These are phyloP conservation scores for Coemansia sp. DNA, from an alignment of 192 early-diverging fungal species.

Conservation along the genomic window DNA sequence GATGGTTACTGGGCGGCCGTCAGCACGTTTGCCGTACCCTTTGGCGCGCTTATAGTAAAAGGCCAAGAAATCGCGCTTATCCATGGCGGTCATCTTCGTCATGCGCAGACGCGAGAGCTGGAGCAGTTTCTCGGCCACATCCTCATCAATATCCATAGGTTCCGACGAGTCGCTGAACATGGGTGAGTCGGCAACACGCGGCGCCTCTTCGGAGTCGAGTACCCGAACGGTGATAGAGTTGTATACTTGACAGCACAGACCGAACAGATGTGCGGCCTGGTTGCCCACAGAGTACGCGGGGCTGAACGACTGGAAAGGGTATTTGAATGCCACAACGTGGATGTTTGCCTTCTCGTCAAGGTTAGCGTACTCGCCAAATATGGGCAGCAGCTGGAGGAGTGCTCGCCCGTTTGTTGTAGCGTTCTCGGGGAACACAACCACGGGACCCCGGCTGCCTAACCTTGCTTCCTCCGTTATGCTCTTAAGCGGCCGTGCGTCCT, in stretches of 20 bases:
- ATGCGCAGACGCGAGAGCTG: constrained; percentile 69
- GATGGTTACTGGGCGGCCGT: neutral
- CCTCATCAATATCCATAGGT: constrained; percentile 57
- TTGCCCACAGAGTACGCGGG: constrained; percentile 57
- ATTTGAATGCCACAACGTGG: constrained; percentile 57
- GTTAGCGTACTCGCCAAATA: constrained; percentile 66
- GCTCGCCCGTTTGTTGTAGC: constrained; percentile 89
- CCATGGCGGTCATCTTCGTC: constrained; percentile 63
- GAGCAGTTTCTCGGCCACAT: constrained; percentile 60
- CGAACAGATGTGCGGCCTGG: constrained; percentile 61
- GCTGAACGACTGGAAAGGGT: constrained; percentile 37
- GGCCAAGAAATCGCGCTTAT: constrained; percentile 77
- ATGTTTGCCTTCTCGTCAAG: constrained; percentile 62
- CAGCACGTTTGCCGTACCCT: constrained; percentile 8
- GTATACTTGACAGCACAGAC: constrained; percentile 64
- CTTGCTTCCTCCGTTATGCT: constrained; percentile 41
- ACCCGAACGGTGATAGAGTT: constrained; percentile 54
- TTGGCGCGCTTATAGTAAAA: constrained; percentile 59
- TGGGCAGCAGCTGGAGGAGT: constrained; percentile 72
- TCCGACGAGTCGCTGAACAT: constrained; percentile 43
- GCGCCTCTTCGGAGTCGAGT: constrained; percentile 59
- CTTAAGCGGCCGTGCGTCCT: constrained; percentile 25
- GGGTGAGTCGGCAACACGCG: constrained; percentile 62
- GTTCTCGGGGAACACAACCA: constrained; percentile 56
- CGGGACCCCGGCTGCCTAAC: constrained; percentile 17